A percentile compares a stretch with the other conserved stretches of the same genome.
phyloP scores from a whole-genome alignment of 441 rosid genomes.

The Populus hybrid region DNA sequence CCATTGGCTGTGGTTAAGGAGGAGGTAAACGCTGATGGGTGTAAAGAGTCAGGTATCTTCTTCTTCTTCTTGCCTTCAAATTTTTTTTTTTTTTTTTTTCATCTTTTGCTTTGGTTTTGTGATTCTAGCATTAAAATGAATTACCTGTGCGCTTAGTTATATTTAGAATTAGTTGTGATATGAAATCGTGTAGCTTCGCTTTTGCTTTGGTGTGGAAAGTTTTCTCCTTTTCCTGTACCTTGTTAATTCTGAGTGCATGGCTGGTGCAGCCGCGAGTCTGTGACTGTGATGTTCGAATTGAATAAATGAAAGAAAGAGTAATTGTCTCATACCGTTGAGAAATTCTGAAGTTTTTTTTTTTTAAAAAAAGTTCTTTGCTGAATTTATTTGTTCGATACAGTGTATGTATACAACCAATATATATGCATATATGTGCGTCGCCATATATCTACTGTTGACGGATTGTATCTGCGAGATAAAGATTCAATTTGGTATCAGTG shows the following conservation, averaged over 20 bases:
- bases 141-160: not conserved
- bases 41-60: conserved; percentile 43
- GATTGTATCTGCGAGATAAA: too few species aligned
- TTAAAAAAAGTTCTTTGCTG: not conserved
- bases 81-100: not conserved
- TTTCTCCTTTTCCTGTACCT: not conserved
- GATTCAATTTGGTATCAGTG: not conserved
- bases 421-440: too few species aligned
- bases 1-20: conserved; percentile 45
- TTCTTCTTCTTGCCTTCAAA: not conserved
- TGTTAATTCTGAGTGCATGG: conserved; percentile 10
- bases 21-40: conserved; percentile 44
- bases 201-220: conserved; percentile 2
- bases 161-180: not conserved
- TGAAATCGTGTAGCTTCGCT: not conserved
- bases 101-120: not conserved
- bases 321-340: not conserved
- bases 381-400: not conserved
- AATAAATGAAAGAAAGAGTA: not conserved
- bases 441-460: too few species aligned
- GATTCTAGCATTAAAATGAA: not conserved
- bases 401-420: not conserved
- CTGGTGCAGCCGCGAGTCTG: not conserved
- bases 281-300: not conserved
- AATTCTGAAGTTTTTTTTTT: too few species aligned